Evolutionary conservation across 2,329 filamentous ascomycete species (phyloP).

Genomic region (Colletotrichum sp.): DNA sequence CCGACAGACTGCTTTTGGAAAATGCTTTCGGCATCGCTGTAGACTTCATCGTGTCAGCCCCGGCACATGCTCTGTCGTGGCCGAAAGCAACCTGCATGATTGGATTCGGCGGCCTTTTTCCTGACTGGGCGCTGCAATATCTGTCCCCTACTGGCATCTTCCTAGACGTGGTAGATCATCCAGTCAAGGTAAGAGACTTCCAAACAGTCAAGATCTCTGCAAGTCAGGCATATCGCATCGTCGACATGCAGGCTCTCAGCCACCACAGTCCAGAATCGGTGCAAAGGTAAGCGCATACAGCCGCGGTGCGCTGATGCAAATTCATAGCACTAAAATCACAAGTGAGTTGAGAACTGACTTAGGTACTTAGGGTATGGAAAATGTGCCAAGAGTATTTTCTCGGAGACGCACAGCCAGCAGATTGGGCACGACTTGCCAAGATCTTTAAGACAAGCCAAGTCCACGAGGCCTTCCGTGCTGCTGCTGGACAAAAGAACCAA

Average conservation of each 20-base stretch:
- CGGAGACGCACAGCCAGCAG: neutral
- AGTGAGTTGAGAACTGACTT: neutral
- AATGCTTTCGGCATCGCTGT: neutral
- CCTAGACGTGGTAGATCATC: neutral
- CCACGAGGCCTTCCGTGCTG: neutral
- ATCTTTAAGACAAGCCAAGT: neutral
- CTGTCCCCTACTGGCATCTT: neutral
- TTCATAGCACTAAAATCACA: neutral
- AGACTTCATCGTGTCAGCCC: neutral
- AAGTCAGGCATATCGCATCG: neutral
- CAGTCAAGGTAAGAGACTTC: neutral
- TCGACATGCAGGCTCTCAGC: neutral
- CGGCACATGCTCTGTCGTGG: neutral
- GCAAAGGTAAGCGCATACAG: neutral
- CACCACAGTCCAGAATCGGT: neutral
- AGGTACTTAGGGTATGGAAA: neutral
- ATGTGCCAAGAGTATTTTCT: neutral
- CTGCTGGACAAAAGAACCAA: neutral
- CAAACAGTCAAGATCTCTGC: neutral
- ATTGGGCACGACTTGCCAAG: neutral
- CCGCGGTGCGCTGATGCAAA: neutral
- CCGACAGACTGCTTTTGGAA: neutral
- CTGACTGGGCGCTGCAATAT: neutral
- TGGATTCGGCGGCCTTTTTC: neutral
- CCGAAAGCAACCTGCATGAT: neutral